Percentiles rank a stretch among this genome's conserved stretches.
These are phyloP conservation scores for Capsicum rhomboideum DNA, from an alignment of 257 asterid species.

Conservation along the genomic window DNA sequence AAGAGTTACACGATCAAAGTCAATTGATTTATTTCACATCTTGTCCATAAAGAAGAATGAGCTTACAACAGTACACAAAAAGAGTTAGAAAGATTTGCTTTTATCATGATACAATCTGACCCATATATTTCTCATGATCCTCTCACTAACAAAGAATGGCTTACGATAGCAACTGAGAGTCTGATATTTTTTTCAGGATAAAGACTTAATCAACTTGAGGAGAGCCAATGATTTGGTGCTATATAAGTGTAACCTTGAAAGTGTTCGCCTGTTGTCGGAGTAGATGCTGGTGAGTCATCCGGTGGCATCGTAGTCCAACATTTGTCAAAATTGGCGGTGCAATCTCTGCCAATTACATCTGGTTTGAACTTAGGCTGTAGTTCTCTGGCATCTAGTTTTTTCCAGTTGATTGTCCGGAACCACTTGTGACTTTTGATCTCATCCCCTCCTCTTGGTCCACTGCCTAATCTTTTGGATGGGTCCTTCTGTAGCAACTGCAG, in stretches of 20 bases:
- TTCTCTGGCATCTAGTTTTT: slow-evolving; percentile 67
- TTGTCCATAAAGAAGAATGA: background rate
- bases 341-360: slow-evolving; percentile 64
- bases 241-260: slow-evolving; percentile 84
- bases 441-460: slow-evolving; percentile 75
- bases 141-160: background rate
- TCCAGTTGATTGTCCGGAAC: slow-evolving; percentile 75
- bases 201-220: slow-evolving; percentile 20
- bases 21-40: background rate
- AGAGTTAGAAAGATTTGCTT: background rate
- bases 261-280: slow-evolving; percentile 80
- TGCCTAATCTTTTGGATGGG: slow-evolving; percentile 62
- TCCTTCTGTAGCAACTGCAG: slow-evolving; percentile 72
- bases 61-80: background rate
- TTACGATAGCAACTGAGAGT: background rate
- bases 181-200: background rate
- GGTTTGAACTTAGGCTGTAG: slow-evolving; percentile 69
- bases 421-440: slow-evolving; percentile 80
- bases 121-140: background rate
- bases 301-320: slow-evolving; percentile 91
- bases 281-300: slow-evolving; percentile 86
- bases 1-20: background rate
- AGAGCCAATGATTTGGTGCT: slow-evolving; percentile 83
- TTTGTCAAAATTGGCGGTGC: slow-evolving; percentile 84
- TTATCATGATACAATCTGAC: background rate